Conservation (phyloP, 2,329 filamentous ascomycete species). For the Aspergillus udagawae region DNA sequence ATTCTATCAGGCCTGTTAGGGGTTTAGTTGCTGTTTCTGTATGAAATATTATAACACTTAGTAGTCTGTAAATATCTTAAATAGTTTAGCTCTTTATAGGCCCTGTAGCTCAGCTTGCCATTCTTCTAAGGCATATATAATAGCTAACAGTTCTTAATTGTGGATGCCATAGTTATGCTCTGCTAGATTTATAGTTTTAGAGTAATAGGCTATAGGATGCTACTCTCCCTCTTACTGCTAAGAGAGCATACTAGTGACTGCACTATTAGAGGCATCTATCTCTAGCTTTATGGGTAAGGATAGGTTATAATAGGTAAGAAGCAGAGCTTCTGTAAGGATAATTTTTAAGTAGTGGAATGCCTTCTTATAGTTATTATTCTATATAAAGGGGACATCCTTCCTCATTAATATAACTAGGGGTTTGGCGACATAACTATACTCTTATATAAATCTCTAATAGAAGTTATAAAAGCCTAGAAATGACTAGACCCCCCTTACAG, state of each 20-base stretch:
- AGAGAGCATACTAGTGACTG: neutral
- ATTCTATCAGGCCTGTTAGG: no score
- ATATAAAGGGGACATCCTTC: neutral
- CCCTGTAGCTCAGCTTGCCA: neutral
- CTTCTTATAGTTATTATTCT: neutral
- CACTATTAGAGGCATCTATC: neutral
- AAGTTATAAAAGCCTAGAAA: neutral
- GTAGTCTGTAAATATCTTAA: neutral
- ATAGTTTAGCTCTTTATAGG: neutral
- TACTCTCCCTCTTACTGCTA: neutral
- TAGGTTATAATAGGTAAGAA: neutral
- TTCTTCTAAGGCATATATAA: neutral
- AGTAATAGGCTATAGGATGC: neutral
- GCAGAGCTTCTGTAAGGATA: neutral
- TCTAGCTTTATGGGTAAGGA: neutral
- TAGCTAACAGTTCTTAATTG: neutral
- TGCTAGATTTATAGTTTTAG: neutral
- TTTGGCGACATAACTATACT: neutral
- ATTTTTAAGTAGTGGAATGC: neutral
- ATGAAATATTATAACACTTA: no score
- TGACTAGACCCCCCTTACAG: neutral
- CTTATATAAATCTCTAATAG: neutral
- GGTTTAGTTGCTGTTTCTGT: no score
- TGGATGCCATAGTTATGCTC: neutral
- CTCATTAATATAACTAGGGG: neutral